Base-by-base conservation (phyloP, 495 filamentous ascomycete species). In the Penicillium simplicissimum region DNA sequence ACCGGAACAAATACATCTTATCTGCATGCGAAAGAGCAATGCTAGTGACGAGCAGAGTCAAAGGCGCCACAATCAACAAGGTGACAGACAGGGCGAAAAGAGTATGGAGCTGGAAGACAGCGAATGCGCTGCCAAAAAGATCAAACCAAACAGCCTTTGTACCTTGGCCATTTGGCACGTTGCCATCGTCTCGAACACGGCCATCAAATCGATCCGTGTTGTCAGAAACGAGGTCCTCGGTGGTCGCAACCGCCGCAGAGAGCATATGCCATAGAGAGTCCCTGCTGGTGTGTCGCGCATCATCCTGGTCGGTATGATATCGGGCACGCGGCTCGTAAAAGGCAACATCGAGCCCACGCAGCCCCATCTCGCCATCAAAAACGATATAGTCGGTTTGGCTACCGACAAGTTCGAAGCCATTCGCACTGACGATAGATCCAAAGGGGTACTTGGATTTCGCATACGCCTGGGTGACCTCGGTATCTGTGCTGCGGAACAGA, bases 231-330 rank as follows among this genome's bases (percentile, higher is more conserved):
- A 97, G 80, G 2, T 75, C 79, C 68, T 86, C 80, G 55, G 88
- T 84, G 0, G 92, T 95, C 33, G 86, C 81, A 28, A 97, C 76
- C 31, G 93, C 84, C 23, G 86, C 85, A 47, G 90, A 93, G 6
- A 96, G 79, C 95, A 98, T 98, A 69, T 98, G 93, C 91, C 92
- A 96, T 9, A 98, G 69, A 17, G 91, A 93, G 42, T 86, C 83
- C 57, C 74, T 79, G 36, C 85, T 91, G 0, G 90, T 87, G 74
- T 97, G 92, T 42, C 80, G 83, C 2, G 88, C 82, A 73, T 95
- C 90, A 74, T 98, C 95, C 73, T 96, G 87, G 55, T 89, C 85
- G 8, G 94, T 98, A 71, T 98, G 95, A 71, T 98, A 98, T 45
- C 90, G 76, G 21, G 92, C 85, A 49, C 95, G 83, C 2, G 94